Evolutionary conservation across 2,329 filamentous ascomycete genomes (phyloP), one percentile per base, ranked within the genome.

Genomic region (Calonectria multiphialidica): DNA sequence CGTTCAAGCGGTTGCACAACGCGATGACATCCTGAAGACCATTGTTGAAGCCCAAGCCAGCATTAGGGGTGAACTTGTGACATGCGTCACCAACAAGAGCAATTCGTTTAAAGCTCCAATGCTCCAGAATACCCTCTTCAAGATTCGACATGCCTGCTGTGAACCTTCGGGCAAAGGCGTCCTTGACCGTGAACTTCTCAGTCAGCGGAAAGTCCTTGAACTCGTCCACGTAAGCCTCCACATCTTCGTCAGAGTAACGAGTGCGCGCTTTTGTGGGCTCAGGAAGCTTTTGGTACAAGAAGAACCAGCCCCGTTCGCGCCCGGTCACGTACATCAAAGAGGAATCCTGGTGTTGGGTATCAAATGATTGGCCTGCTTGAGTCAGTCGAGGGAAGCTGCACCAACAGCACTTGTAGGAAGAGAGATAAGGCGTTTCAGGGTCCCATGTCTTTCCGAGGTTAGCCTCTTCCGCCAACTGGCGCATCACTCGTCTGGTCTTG

Each of bases 401-500:
- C 47, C 47, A 50, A 16, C 25, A 15, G 21, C 47, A 25, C 13
- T 16, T 50, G 47, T 50, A 30, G 12, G 47, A 50, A 50, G 47
- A 28, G 9, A 23, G 8, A 16, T 28, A 50, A 10, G 47, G 47
- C 12, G n/a, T 9, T 5, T 50, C 47, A 10, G 21, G 47, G 13
- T 50, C 47, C 47, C 47, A 50, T 12, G 21, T 2, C 15, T 3
- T 50, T 3, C 25, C 25, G 13, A 16, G 21, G 7, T 50, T 30
- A 50, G 21, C 47, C 23, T 28, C 21, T 30, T 28, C 21, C 2
- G 47, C 47, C 10, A 50, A 50, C 13, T 50, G 21, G 13, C 68
- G 62, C 68, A 67, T 71, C 3, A 71, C 21, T 9, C 5, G 18
- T 2, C 76, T 67, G 0, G 67, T 59, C 13, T 37, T 70, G 66